Conservation (phyloP, 331 rosid species). For the Phaseolus coccineus region DNA sequence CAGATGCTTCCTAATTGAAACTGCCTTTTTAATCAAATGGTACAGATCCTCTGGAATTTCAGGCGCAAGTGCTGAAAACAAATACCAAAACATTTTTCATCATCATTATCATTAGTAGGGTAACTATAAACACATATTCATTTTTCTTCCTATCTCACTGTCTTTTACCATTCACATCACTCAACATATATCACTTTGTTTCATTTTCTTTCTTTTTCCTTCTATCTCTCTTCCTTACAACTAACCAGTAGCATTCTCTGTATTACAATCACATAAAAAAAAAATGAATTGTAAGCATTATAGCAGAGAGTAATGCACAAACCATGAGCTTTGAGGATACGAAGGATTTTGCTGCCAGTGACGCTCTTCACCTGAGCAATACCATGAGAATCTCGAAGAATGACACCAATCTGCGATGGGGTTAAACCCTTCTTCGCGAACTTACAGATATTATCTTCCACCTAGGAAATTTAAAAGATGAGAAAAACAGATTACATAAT, state of each 20-base stretch:
- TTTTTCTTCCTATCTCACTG: not conserved
- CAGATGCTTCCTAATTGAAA: slow-evolving; percentile 76
- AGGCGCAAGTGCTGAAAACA: slow-evolving; percentile 67
- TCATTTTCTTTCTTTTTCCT: not conserved
- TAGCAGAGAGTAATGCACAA: not conserved
- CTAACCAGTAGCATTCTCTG: not conserved
- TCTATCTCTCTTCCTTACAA: not conserved
- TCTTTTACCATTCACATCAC: not conserved
- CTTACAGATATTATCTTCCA: slow-evolving; percentile 74
- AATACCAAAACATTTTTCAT: not conserved
- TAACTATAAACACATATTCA: not conserved
- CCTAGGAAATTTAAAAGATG: slow-evolving; percentile 36
- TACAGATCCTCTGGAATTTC: slow-evolving; percentile 84
- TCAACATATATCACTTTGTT: not conserved
- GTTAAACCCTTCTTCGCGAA: slow-evolving; percentile 79
- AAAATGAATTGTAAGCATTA: not conserved
- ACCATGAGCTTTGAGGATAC: slow-evolving; percentile 75
- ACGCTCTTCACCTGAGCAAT: slow-evolving; percentile 71
- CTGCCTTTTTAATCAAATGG: slow-evolving; percentile 85
- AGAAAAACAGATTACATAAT: not conserved
- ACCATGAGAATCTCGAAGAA: slow-evolving; percentile 76
- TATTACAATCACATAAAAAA: not conserved
- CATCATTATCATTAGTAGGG: not conserved
- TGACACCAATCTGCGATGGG: slow-evolving; percentile 79
- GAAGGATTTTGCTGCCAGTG: slow-evolving; percentile 70